A percentile compares a stretch with the other conserved stretches of the same genome.
These are phyloP conservation scores for Bretziella fagacearum DNA, from an alignment of 2,329 filamentous ascomycete genomes.

Conservation along the genomic window DNA sequence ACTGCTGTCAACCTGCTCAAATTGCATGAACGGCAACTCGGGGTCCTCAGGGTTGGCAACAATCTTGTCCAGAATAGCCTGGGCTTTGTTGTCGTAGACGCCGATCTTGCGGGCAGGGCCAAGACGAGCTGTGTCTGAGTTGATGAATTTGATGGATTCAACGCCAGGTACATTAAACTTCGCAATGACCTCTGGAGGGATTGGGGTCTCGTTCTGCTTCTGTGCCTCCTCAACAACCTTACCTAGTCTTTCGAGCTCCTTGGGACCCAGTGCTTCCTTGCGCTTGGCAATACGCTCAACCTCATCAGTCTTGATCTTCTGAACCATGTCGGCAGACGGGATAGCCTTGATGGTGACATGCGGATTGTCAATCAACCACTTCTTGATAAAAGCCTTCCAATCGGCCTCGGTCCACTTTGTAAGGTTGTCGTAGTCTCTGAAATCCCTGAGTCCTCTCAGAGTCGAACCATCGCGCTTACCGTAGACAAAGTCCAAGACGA, in stretches of 20 bases:
- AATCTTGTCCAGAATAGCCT: constrained; percentile 59
- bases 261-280: constrained; percentile 61
- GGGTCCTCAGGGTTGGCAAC: constrained; percentile 11
- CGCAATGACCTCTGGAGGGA: constrained; percentile 67
- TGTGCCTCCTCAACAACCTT: constrained; percentile 70
- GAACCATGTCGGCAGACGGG: constrained; percentile 63
- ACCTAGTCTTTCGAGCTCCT: constrained; percentile 59
- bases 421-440: constrained; percentile 48
- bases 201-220: constrained; percentile 70
- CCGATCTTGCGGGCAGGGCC: constrained; percentile 62
- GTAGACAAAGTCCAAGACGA: constrained; percentile 87
- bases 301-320: constrained; percentile 68
- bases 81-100: constrained; percentile 47
- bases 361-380: constrained; percentile 70
- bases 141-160: constrained; percentile 88
- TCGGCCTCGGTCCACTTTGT: constrained; percentile 66
- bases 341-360: constrained; percentile 80
- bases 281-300: constrained; percentile 61
- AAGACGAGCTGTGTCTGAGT: constrained; percentile 67
- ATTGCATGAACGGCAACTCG: constrained; percentile 59
- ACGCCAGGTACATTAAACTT: constrained; percentile 68
- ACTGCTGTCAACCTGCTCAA: constrained; percentile 82
- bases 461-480: constrained; percentile 71
- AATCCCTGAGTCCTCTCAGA: constrained; percentile 39
- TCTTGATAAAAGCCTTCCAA: constrained; percentile 67